Percentiles rank a stretch among this genome's conserved stretches.
These are phyloP conservation scores for Melastoma malabathricum DNA, from an alignment of 345 rosid species.

Conservation along the genomic window DNA sequence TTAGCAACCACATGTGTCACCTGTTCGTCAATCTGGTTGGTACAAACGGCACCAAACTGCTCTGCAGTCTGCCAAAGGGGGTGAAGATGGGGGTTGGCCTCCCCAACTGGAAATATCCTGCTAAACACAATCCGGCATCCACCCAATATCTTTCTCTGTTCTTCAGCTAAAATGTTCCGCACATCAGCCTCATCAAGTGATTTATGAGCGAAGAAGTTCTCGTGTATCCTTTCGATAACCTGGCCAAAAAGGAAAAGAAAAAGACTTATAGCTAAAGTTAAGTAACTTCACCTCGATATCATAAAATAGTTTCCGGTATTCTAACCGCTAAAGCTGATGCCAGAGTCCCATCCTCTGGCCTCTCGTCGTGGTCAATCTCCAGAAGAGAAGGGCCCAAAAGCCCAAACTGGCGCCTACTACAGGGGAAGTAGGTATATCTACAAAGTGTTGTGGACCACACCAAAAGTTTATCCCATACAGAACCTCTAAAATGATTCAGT, in stretches of 20 bases:
- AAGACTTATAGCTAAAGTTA: not conserved
- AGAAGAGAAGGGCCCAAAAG: slow-evolving; percentile 95
- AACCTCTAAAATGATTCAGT: not conserved
- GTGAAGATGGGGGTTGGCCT: slow-evolving; percentile 85
- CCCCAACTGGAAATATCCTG: slow-evolving; percentile 86
- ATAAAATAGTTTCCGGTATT: slow-evolving; percentile 1
- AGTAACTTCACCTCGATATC: slow-evolving; percentile 1
- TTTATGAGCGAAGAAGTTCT: slow-evolving; percentile 55
- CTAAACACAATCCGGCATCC: slow-evolving; percentile 89
- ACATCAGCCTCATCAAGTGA: slow-evolving; percentile 79
- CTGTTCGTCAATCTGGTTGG: slow-evolving; percentile 74
- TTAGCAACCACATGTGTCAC: slow-evolving; percentile 96
- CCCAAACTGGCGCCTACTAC: slow-evolving; percentile 97
- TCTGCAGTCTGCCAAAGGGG: slow-evolving; percentile 97
- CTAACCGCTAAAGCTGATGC: slow-evolving; percentile 91
- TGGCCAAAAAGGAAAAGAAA: slow-evolving; percentile 10
- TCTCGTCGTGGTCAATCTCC: slow-evolving; percentile 92
- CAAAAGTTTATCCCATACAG: slow-evolving; percentile 1
- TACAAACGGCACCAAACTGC: slow-evolving; percentile 95
- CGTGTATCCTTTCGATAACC: slow-evolving; percentile 87
- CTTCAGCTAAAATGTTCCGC: slow-evolving; percentile 68
- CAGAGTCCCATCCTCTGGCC: slow-evolving; percentile 93
- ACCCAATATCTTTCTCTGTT: slow-evolving; percentile 72
- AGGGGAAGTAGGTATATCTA: slow-evolving; percentile 94
- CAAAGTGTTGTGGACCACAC: slow-evolving; percentile 10